Conservation (phyloP, 2,329 filamentous ascomycete genomes). For the Aspergillus japonicus region DNA sequence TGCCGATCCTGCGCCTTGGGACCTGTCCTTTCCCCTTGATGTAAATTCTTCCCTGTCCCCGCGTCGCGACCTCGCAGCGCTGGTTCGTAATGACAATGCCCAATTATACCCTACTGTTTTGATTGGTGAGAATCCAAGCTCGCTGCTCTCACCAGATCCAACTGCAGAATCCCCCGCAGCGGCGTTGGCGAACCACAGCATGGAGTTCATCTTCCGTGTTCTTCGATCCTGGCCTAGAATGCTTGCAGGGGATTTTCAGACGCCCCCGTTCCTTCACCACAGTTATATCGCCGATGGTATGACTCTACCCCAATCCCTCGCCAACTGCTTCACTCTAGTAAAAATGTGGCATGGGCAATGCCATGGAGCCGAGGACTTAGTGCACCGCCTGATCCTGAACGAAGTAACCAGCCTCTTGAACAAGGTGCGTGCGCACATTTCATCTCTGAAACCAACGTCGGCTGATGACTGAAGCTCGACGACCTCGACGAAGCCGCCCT, state of each 20-base stretch:
- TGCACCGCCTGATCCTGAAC: not conserved
- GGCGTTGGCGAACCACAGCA: slow-evolving; percentile 5
- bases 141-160: no score
- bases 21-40: no score
- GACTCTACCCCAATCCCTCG: not conserved
- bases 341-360: slow-evolving; percentile 8
- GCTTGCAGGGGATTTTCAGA: slow-evolving; percentile 4
- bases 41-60: no score
- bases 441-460: no score
- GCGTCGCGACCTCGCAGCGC: no score
- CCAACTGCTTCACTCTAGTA: slow-evolving; percentile 1
- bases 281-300: not conserved
- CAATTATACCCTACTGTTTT: no score
- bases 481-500: not conserved
- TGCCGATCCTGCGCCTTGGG: no score
- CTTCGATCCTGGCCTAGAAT: slow-evolving; percentile 5
- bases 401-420: not conserved
- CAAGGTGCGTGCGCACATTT: not conserved
- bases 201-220: slow-evolving; percentile 8
- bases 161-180: no score
- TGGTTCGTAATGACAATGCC: no score
- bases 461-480: not conserved
- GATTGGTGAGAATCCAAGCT: no score
- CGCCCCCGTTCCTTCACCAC: slow-evolving; percentile 1
- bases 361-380: slow-evolving; percentile 3